Evolutionary conservation across 148 eudicot genomes (phyloP).

Genomic region (Diospyros lotus): DNA sequence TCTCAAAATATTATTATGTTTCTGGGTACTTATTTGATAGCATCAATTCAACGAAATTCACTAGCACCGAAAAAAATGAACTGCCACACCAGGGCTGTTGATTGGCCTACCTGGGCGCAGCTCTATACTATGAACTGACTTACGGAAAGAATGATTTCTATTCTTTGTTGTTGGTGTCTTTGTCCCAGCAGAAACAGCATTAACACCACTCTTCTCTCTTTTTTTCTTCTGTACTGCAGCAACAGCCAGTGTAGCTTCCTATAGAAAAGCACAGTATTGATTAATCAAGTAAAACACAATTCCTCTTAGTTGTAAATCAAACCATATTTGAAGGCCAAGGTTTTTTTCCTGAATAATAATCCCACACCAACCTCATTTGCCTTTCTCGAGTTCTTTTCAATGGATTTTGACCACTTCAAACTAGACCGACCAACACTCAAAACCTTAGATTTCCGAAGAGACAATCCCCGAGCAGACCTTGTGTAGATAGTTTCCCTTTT

Average conservation of each 20-base stretch:
- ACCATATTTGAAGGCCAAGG: background rate
- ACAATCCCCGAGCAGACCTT: conserved; percentile 77
- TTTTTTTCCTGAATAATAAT: background rate
- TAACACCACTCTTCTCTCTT: conserved; percentile 32
- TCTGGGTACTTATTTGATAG: background rate
- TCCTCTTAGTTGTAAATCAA: background rate
- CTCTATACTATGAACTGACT: conserved; percentile 46
- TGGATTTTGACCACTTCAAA: conserved; percentile 95
- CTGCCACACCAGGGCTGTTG: conserved; percentile 41
- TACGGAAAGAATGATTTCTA: conserved; percentile 46
- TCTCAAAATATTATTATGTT: background rate
- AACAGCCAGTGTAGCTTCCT: conserved; percentile 81
- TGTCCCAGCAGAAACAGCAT: conserved; percentile 32
- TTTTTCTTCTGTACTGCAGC: conserved; percentile 47
- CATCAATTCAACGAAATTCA: background rate
- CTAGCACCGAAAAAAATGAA: background rate
- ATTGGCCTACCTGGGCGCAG: conserved; percentile 46
- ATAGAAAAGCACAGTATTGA: conserved; percentile 8
- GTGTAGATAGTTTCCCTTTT: conserved; percentile 70
- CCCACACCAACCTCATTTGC: conserved; percentile 68
- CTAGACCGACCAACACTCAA: conserved; percentile 78
- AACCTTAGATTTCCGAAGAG: conserved; percentile 81
- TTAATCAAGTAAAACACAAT: conserved; percentile 4
- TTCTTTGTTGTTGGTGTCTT: conserved; percentile 6
- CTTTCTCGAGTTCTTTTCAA: conserved; percentile 67